Evolutionary conservation across 805 yeast species (phyloP), one percentile per base, ranked within the genome.

Genomic region (Lipomyces chichibuensis): DNA sequence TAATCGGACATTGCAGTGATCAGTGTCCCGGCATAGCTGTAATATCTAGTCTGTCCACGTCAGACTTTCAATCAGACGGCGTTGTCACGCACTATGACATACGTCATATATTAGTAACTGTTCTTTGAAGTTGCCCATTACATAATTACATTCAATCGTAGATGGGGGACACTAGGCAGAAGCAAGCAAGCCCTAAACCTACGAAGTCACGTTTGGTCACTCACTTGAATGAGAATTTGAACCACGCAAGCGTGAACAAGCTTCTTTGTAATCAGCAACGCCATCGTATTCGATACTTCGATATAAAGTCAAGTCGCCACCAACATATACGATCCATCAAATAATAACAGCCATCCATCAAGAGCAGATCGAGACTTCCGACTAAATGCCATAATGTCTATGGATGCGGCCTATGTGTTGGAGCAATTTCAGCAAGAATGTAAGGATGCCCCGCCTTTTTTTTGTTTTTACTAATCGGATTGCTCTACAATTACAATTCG

Each of bases 321-420:
- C 49, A 43, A n/a, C n/a, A 43, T 43, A 37, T 43, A 6, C 8
- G 5, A 43, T 43, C 8, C 49, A 17, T 43, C 49, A n/a, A 43
- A 2, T 43, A 43, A 7, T n/a, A n/a, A n/a, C 20, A 56, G 25
- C 59, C 59, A 56, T 56, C 59, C 59, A 23, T 56, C 59, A 27
- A 56, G 59, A 56, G 49, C 29, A 20, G 29, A 25, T 56, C 4
- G 20, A 5, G 23, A n/a, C 13, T 56, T 56, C 20, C 33, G 2
- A 25, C 23, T 14, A 32, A 56, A 29, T 32, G 33, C 33, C 20
- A 63, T 52, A 20, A 67, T 67, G 71, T 67, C 71, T 55, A 60
- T 91, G 97, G 98, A 93, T 79, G 93, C 98, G 2, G 92, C 97
- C n/a, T 85, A 95, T 0, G 84, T 88, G 7, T 77, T 89, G 51